Conservation (phyloP, 75 land plant genomes). For the Azolla pinnata region DNA sequence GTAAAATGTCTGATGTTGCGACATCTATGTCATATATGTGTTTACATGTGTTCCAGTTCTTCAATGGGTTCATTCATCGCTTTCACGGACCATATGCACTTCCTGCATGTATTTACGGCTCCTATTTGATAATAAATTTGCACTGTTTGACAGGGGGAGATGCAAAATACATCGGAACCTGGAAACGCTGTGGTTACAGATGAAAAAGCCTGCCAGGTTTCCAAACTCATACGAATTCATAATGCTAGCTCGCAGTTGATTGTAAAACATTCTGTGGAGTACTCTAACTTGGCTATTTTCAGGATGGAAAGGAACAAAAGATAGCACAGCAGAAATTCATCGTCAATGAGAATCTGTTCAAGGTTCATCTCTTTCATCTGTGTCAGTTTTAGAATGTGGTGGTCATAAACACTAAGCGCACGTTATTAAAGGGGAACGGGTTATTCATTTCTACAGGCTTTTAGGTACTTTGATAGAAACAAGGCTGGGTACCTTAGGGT, state of each 20-base stretch:
- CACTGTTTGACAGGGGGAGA: background rate
- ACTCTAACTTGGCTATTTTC: background rate
- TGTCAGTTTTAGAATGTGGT: background rate
- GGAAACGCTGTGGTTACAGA: conserved; percentile 4
- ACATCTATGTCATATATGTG: background rate
- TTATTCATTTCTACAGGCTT: conserved; percentile 51
- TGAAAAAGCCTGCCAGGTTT: background rate
- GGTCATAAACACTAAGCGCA: conserved; percentile 12
- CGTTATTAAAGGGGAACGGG: conserved; percentile 11
- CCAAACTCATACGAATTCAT: background rate
- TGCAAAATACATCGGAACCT: background rate
- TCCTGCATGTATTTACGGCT: too few relatives aligned
- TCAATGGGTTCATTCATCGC: too few relatives aligned
- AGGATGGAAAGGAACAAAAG: background rate
- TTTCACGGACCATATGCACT: too few relatives aligned
- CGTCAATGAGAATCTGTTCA: conserved; percentile 48
- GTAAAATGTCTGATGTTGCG: too few relatives aligned
- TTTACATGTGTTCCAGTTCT: background rate
- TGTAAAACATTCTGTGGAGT: background rate
- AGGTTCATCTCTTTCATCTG: conserved; percentile 18
- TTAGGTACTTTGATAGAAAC: conserved; percentile 78
- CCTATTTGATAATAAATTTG: too few relatives aligned
- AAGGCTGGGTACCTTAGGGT: conserved; percentile 74
- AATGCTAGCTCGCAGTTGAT: background rate
- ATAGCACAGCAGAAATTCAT: conserved; percentile 6